Percentiles rank a stretch among this genome's conserved stretches.
Evolutionary conservation across 257 asterid genomes (phyloP).

Genomic region (Nicotiana paniculata): DNA sequence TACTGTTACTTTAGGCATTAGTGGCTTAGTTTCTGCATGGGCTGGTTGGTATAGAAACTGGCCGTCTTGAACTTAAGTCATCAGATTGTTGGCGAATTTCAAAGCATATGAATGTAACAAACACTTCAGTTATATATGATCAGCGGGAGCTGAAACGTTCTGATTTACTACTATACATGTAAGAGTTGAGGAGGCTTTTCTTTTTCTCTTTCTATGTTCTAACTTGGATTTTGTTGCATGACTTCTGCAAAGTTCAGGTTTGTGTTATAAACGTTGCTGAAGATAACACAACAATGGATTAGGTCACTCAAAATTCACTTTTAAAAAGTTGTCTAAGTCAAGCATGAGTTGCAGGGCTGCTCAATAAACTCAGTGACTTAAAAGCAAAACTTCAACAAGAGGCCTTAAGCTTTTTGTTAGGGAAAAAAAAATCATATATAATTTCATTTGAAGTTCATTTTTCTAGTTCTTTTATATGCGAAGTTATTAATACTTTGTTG

Average conservation of each 20-base stretch:
- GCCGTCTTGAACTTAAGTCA: slow-evolving; percentile 39
- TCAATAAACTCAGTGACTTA: no score
- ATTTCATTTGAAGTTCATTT: no score
- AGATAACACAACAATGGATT: not conserved
- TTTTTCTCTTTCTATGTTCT: not conserved
- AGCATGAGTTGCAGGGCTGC: not conserved
- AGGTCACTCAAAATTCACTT: not conserved
- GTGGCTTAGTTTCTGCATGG: slow-evolving; percentile 97
- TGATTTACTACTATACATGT: not conserved
- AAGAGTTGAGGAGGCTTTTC: not conserved
- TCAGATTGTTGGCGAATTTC: not conserved
- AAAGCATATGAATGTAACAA: not conserved
- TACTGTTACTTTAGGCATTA: slow-evolving; percentile 70
- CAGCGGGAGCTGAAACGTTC: not conserved
- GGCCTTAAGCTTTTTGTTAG: no score
- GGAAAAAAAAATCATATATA: no score
- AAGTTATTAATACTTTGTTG: no score
- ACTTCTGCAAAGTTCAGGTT: not conserved
- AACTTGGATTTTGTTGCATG: not conserved
- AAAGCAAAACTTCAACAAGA: no score
- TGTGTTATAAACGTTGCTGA: not conserved
- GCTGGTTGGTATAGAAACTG: slow-evolving; percentile 99
- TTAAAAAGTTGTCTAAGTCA: not conserved
- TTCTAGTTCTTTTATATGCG: no score
- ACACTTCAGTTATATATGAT: not conserved